Evolutionary conservation across 768 basidiomycete genomes (phyloP), one percentile per base, ranked within the genome.

Genomic region (Phanerochaete carnosa): DNA sequence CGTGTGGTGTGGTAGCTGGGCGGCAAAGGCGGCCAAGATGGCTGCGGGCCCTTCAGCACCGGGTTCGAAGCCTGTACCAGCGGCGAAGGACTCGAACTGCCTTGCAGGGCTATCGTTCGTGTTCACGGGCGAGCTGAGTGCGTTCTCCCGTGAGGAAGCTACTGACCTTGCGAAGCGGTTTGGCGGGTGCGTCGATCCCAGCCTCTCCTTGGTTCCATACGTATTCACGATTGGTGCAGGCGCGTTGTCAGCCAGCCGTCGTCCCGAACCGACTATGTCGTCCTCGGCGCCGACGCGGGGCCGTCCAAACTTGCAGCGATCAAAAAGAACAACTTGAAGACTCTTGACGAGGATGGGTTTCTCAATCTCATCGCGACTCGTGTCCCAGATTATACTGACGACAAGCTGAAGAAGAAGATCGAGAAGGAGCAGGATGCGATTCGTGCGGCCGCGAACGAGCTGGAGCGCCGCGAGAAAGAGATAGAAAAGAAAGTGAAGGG

Each of bases 61-160:
- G 1, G 87, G 87, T 0, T 80, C 82, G 19, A 88, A 86, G 69
- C 71, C 77, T 15, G 76, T 89, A 4, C 89, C 89, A 0, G 83
- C 89, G 26, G 77, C 79, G n/a, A 89, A 83, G 15, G 81, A 92
- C 23, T 91, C 92, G 0, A 86, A 94, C 46, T 94, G 92, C 69
- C 79, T 99, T 9, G 83, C 87, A 0, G 95, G 95, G 0, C 79
- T 98, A 25, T 82, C 93, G 0, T 90, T 99, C 68, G 96, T 99
- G 23, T 99, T 99, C 65, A 98, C 97, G 0, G 97, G 95, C 16
- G 96, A 99, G 66, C 75, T 98, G 49, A 84, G 81, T 50, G 90
- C 89, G 60, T 86, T 98, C 64, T 87, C 92, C 1, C 82, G 97
- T 37, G 93, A 98, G 2, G 95, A 97, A 65, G 89, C 92, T 0